These are phyloP conservation scores for Xylaria flabelliformis DNA, from an alignment of 495 filamentous ascomycete species.

Conservation along the genomic window DNA sequence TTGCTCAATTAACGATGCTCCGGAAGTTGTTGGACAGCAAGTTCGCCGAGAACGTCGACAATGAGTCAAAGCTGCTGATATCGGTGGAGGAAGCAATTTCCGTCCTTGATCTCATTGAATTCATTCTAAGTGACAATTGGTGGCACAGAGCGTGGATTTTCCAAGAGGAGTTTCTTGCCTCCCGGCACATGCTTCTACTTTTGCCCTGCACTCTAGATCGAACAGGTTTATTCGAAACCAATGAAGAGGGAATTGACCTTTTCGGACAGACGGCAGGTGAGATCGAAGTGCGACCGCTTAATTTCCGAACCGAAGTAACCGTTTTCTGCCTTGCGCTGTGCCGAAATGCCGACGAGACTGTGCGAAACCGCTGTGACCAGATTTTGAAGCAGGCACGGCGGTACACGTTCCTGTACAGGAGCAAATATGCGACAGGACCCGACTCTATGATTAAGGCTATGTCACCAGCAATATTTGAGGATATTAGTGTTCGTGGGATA, in stretches of 20 bases:
- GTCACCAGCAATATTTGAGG: slow-evolving; percentile 17
- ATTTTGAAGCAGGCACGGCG: slow-evolving; percentile 9
- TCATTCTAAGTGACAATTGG: background rate
- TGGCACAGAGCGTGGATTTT: slow-evolving; percentile 14
- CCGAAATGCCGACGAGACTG: background rate
- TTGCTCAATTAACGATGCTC: background rate
- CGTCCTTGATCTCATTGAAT: slow-evolving; percentile 10
- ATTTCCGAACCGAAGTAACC: slow-evolving; percentile 10
- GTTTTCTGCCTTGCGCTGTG: slow-evolving; percentile 13
- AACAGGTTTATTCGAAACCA: background rate
- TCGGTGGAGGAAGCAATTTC: background rate
- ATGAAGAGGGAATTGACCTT: slow-evolving; percentile 2
- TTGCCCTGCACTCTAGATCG: background rate
- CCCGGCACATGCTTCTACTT: background rate
- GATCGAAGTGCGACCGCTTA: slow-evolving; percentile 16
- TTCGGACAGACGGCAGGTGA: slow-evolving; percentile 1
- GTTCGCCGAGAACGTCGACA: background rate
- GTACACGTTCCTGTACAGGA: background rate
- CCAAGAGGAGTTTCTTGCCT: slow-evolving; percentile 8
- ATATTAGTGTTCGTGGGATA: slow-evolving; percentile 17
- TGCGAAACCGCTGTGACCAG: background rate
- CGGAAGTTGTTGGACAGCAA: background rate
- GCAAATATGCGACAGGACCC: background rate
- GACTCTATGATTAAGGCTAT: background rate
- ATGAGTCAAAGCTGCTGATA: background rate